Evolutionary conservation across 1,284 basidiomycete species (phyloP), one percentile per base, ranked within the genome.

Genomic region (Malassezia yamatoensis): DNA sequence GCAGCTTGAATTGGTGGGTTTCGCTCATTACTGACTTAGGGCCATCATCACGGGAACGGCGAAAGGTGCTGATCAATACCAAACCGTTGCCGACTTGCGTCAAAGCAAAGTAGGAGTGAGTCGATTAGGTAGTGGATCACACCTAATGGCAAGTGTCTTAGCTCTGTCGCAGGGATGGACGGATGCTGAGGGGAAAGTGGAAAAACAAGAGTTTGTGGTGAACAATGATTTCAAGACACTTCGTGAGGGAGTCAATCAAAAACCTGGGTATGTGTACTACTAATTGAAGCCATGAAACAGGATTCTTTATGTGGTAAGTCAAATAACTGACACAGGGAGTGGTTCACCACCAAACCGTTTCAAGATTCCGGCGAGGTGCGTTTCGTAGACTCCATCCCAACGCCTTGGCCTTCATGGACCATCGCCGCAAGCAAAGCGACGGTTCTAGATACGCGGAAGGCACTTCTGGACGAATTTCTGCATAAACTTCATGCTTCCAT

Each of bases 61-160:
- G 5, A 33, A 54, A 0, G 47, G 44, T 16, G 70, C 71, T 2
- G 52, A 50, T 18, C 75, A 81, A 60, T 93, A 85, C 76, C 79
- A 87, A 46, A 78, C 78, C 9, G 85, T 96, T 46, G 74, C 79
- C 7, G 86, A 94, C 69, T 79, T 96, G 21, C 81, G 85, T 63
- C 86, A 83, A 5, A 86, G 86, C 0, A 86, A 83, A 7, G 81
- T 96, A 43, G 93, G 93, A 1, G 94, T 96, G 61, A 93, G 89
- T 29, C 80, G 93, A 21, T 79, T 83, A 46, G 93, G 91, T 50
- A 87, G 86, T 62, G 88, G 88, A 32, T 87, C 83, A 62, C 85
- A 91, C 73, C 89, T 89, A 8, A 96, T 96, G 90, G 91, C 90
- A 1, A 87, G 84, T 60, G 89, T 96, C 21, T 88, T 96, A 85